Base-by-base conservation (phyloP, 345 rosid species). In the Laguncularia racemosa region DNA sequence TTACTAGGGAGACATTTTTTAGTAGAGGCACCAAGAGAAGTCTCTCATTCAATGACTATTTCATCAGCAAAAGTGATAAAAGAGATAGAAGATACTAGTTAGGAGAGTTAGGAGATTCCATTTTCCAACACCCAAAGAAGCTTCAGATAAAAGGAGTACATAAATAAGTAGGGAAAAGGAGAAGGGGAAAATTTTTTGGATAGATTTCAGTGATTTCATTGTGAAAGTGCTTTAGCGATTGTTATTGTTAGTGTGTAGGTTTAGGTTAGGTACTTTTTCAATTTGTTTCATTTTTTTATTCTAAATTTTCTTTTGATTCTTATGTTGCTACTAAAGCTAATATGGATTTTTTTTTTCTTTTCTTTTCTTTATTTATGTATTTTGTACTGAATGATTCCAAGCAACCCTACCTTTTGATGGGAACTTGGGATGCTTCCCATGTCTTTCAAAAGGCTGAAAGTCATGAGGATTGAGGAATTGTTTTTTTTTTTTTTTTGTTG, bases 391-490 rank as follows among this genome's bases (percentile, higher is more conserved):
- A 33, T 33, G 40, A 9, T 33, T 33, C 40, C 40, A 9, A 33
- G 40, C 40, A 33, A 33, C 67, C 81, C 72, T 56, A 54, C 75
- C 64, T 72, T 77, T 71, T 66, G 71, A 64, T 55, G 67, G 64
- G 68, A 56, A 63, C 67, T 60, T 72, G 76, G 77, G 84, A 72
- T 76, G 77, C 82, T 79, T 75, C 76, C 64, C 60, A 23, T 76
- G 78, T 68, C 80, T 76, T 82, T 76, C 76, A 70, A 72, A 72
- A 79, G 83, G 73, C 67, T 67, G 84, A 70, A 74, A 73, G 83
- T 72, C 76, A 61, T 51, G 66, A 70, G 72, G 72, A 75, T 65
- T 62, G 78, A 66, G 55, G 69, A 70, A 54, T 57, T 76, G 9
- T 9, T 67, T 55, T 67, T 76, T 70, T 75, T 67, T 9, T 67